Percentiles rank a stretch among this genome's conserved stretches.
These are phyloP conservation scores for Skeletonema marinoi DNA, from an alignment of 108 stramenopile genomes.

Conservation along the genomic window DNA sequence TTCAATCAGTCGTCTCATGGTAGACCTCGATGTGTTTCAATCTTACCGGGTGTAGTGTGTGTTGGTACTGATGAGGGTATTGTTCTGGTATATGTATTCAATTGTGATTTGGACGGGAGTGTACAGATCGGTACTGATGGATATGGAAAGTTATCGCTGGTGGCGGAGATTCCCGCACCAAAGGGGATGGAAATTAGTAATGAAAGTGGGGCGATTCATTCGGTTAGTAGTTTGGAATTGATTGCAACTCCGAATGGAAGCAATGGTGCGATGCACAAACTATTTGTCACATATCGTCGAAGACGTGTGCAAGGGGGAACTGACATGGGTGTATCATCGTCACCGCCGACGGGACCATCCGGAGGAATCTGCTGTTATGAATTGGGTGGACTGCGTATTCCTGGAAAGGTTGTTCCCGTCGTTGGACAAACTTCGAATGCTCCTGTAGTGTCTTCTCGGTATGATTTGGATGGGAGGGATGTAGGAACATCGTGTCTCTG, in stretches of 20 bases:
- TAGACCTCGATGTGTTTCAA: slow-evolving; percentile 55
- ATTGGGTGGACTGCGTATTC: slow-evolving; percentile 60
- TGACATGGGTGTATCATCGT: neutral
- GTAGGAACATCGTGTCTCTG: slow-evolving; percentile 58
- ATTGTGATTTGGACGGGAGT: slow-evolving; percentile 21
- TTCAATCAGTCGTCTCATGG: slow-evolving; percentile 64
- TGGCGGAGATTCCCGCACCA: slow-evolving; percentile 78
- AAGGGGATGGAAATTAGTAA: slow-evolving; percentile 22
- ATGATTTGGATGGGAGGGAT: slow-evolving; percentile 81
- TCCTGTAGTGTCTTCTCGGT: slow-evolving; percentile 62
- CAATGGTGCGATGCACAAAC: slow-evolving; percentile 16
- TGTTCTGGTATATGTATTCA: slow-evolving; percentile 69
- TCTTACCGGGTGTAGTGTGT: slow-evolving; percentile 72
- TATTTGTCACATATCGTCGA: slow-evolving; percentile 45
- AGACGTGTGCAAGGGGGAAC: slow-evolving; percentile 9
- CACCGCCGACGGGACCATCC: slow-evolving; percentile 32
- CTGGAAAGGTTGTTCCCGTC: slow-evolving; percentile 26
- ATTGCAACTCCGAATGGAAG: slow-evolving; percentile 1
- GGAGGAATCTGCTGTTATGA: slow-evolving; percentile 81
- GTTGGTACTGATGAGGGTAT: slow-evolving; percentile 79
- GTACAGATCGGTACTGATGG: slow-evolving; percentile 6
- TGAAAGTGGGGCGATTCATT: slow-evolving; percentile 17
- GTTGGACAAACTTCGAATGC: slow-evolving; percentile 46
- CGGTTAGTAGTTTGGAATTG: slow-evolving; percentile 37
- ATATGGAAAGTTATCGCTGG: slow-evolving; percentile 17